These are phyloP conservation scores for Trichoderma endophyticum DNA, from an alignment of 2,329 filamentous ascomycete genomes.

Conservation along the genomic window DNA sequence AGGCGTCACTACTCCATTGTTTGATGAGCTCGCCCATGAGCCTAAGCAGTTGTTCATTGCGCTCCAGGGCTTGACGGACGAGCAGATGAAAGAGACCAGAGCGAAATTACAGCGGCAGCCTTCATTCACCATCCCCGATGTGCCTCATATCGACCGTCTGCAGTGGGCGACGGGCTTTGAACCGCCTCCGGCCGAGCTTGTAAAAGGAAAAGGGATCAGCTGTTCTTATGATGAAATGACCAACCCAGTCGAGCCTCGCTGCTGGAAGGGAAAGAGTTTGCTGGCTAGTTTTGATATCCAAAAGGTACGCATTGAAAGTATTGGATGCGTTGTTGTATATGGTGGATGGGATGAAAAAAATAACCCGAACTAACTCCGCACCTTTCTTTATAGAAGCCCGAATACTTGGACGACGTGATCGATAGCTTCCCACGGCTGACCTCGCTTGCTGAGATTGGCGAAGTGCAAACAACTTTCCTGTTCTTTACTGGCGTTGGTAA, in stretches of 20 bases:
- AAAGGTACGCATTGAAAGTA: constrained; percentile 35
- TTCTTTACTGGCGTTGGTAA: constrained; percentile 49
- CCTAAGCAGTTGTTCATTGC: constrained; percentile 58
- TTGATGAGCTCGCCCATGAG: constrained; percentile 36
- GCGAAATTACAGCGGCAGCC: constrained; percentile 36
- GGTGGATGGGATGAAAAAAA: neutral
- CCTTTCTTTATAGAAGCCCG: constrained; percentile 34
- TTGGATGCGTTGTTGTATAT: neutral
- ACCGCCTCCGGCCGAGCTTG: constrained; percentile 39
- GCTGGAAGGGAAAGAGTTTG: constrained; percentile 44
- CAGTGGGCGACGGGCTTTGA: constrained; percentile 42
- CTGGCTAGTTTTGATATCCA: constrained; percentile 44
- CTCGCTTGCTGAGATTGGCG: constrained; percentile 44
- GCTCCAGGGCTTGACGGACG: constrained; percentile 53
- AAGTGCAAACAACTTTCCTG: constrained; percentile 56
- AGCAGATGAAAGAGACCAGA: constrained; percentile 45
- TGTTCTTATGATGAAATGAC: constrained; percentile 40
- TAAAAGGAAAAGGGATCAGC: constrained; percentile 9
- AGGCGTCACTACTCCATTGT: constrained; percentile 49
- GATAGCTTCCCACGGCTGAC: constrained; percentile 44
- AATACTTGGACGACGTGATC: constrained; percentile 43
- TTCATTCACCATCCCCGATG: constrained; percentile 49
- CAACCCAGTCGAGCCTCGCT: constrained; percentile 42
- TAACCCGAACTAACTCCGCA: neutral
- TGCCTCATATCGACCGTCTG: constrained; percentile 43